Base-by-base conservation (phyloP, 257 asterid genomes). In the Fraxinus americana region DNA sequence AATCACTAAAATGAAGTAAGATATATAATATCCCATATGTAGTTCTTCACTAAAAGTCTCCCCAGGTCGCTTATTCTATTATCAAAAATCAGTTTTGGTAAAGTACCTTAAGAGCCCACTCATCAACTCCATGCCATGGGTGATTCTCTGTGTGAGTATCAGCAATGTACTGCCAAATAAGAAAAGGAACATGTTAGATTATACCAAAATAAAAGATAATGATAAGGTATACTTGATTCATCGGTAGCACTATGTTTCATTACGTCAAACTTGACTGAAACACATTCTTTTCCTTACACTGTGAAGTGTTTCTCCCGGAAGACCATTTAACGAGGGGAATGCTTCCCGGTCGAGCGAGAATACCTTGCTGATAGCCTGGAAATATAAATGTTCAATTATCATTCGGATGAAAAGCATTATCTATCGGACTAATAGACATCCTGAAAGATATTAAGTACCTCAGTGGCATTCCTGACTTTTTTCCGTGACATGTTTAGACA, bases 381-480 rank as follows among this genome's bases (percentile, higher is more conserved):
- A 82, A 67, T 41, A 82, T 50, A 39, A 63, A 21, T 74, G 23
- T 67, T 29, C 71, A n/a, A 61, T 68, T 48, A 74, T 63, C 78
- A 75, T 61, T 54, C 41, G 10, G 10, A 54, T 52, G 70, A 27
- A 71, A 73, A 63, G n/a, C 30, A 76, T 34, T 81, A 59, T 67
- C 68, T 54, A 75, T 71, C 72, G 63, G 25, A 63, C 29, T 57
- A 65, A 72, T 66, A 19, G 71, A 73, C 14, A 74, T 38, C 34
- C 43, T 8, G 41, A 50, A 29, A 61, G 74, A 63, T 67, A 39
- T 77, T 69, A 17, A 75, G 72, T 93, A 95, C 99, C 99, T 95
- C 98, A 50, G 96, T 92, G 69, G 99, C 99, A 88, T 95, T 95
- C 84, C 90, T 88, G 84, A 95, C 96, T 88, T 95, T 93, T 88